Evolutionary conservation across 75 land plant species (phyloP), one percentile per base, ranked within the genome.

Genomic region (Azolla pinnata): DNA sequence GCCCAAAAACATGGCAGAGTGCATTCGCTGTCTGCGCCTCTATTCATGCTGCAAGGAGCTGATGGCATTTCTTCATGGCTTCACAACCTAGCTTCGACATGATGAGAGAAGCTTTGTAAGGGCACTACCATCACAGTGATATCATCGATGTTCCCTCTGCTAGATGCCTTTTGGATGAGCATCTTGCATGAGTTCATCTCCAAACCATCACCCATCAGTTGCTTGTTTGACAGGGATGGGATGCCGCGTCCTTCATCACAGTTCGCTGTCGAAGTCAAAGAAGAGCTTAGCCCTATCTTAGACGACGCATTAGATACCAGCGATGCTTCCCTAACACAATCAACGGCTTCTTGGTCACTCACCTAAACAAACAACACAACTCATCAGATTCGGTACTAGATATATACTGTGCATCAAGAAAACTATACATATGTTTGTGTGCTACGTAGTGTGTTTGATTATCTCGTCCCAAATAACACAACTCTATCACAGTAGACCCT

Each of bases 311-410:
- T n/a, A n/a, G n/a, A n/a, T n/a, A n/a, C n/a, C n/a, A n/a, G 10
- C 42, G 14, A 38, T 8, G 14, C 42, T 14, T 38, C 21, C 28
- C 71, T 65, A 3, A 74, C 79, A 31, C 65, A 60, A 42, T 82
- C 85, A 0, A 84, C 85, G 28, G 86, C 87, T 51, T 84, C 87
- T 40, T 84, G 85, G 57, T 81, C 76, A 23, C 52, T 54, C 1
- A 85, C 86, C 88, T 82, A 48, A 31, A 57, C 4, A 42, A 20
- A 49, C 12, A 1, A 50, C 45, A 20, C 33, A 33, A 46, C 2
- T 34, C 44, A 18, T 2, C 14, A 42, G 17, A 16, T 57, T 31
- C 8, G 31, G 17, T 2, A 35, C 44, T 4, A 46, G 26, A 3
- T 30, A 40, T 29, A 0, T 33, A 70, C 32, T 52, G 18, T 14